Conservation (phyloP, 2,329 filamentous ascomycete species). For the Hymenoscyphus fraxineus region DNA sequence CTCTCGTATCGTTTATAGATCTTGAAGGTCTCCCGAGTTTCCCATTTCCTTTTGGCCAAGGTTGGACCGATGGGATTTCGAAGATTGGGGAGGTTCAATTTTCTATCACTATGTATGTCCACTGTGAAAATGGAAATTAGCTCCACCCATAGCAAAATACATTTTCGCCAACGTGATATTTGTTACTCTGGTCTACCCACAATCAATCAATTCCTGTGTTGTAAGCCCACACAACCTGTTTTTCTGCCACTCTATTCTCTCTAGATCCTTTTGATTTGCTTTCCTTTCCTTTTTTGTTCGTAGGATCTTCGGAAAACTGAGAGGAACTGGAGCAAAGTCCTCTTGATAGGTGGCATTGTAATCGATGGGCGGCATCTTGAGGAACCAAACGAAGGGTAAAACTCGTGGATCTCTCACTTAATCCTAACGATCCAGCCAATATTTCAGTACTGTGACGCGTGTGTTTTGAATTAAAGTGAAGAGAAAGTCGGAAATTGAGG, state of each 20-base stretch:
- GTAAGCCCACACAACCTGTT: not conserved
- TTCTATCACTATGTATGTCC: not conserved
- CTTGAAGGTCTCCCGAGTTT: not conserved
- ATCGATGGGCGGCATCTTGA: not conserved
- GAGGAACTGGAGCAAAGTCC: not conserved
- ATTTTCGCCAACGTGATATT: no score
- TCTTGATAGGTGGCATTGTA: not conserved
- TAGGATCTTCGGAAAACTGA: not conserved
- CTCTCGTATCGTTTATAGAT: not conserved
- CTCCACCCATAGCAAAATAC: not conserved
- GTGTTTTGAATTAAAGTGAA: no score
- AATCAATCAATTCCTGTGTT: not conserved
- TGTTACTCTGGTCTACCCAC: not conserved
- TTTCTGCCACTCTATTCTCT: not conserved
- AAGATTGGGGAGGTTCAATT: not conserved
- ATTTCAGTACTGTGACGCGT: no score
- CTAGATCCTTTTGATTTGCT: not conserved
- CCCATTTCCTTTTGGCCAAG: not conserved
- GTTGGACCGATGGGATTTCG: not conserved
- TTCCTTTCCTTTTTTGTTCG: not conserved
- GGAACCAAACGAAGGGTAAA: no score
- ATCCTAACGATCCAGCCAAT: no score
- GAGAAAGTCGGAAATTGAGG: no score
- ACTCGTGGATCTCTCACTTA: no score
- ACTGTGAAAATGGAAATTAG: not conserved